Evolutionary conservation across 257 asterid genomes (phyloP).

Genomic region (Oldenlandia corymbosa): DNA sequence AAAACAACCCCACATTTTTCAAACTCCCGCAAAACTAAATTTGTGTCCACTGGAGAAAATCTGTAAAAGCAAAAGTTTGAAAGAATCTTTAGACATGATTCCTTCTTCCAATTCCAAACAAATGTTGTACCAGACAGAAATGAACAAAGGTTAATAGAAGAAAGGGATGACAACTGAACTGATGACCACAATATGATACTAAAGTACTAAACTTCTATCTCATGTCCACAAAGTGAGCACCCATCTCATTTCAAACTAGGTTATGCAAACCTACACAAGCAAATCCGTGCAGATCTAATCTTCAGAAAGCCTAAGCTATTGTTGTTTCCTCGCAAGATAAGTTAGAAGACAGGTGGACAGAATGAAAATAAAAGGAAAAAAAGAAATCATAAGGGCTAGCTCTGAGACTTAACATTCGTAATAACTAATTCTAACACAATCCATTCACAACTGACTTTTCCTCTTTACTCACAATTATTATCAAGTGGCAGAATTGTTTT

Average conservation of each 20-base stretch:
- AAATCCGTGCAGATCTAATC: neutral
- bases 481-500: neutral
- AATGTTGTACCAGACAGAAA: neutral
- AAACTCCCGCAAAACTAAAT: constrained; percentile 80
- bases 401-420: neutral
- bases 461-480: neutral
- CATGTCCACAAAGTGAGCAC: neutral
- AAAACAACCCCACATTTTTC: constrained; percentile 87
- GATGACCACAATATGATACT: neutral
- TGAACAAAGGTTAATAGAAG: neutral
- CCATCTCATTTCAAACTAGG: neutral
- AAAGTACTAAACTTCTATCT: neutral
- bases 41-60: constrained; percentile 86
- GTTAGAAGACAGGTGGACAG: neutral
- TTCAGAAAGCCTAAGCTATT: neutral
- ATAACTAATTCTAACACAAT: neutral
- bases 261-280: neutral
- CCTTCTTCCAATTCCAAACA: neutral
- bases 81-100: neutral
- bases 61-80: constrained; percentile 31
- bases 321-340: neutral
- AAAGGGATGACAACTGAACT: neutral
- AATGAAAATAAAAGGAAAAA: neutral
- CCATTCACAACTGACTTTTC: neutral
- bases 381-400: neutral